Evolutionary conservation across 1,139 yeast genomes (phyloP).

Genomic region (Saccharomyces hybrid): DNA sequence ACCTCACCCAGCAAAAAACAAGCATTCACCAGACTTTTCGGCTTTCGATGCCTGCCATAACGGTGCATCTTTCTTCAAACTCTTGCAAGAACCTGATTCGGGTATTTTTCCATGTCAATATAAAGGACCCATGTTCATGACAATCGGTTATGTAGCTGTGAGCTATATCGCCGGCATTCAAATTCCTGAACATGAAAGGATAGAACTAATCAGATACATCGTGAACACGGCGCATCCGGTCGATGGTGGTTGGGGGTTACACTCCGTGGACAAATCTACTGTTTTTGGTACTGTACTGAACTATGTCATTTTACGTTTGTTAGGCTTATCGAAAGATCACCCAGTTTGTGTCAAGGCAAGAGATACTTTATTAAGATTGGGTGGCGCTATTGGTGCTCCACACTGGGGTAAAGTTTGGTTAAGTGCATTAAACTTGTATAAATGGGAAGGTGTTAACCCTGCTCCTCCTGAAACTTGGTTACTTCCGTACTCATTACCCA

Average conservation of each 20-base stretch:
- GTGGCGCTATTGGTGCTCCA: slow-evolving; percentile 86
- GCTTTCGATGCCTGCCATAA: slow-evolving; percentile 62
- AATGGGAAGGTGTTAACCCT: slow-evolving; percentile 97
- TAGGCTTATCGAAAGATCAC: slow-evolving; percentile 69
- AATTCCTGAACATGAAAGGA: slow-evolving; percentile 56
- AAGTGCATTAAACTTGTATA: slow-evolving; percentile 67
- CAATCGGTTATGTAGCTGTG: slow-evolving; percentile 77
- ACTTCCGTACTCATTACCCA: slow-evolving; percentile 69
- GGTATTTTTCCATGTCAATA: slow-evolving; percentile 91
- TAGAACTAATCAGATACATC: slow-evolving; percentile 73
- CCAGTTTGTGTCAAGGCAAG: slow-evolving; percentile 78
- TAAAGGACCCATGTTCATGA: slow-evolving; percentile 97
- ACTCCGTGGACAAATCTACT: slow-evolving; percentile 83
- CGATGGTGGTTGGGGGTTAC: slow-evolving; percentile 99
- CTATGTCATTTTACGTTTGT: slow-evolving; percentile 65
- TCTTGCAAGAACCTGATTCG: slow-evolving; percentile 60
- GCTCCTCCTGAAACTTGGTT: slow-evolving; percentile 96
- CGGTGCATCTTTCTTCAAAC: slow-evolving; percentile 63
- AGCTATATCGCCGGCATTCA: slow-evolving; percentile 61
- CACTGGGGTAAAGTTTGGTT: slow-evolving; percentile 98
- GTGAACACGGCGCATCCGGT: slow-evolving; percentile 91
- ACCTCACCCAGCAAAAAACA: slow-evolving; percentile 32
- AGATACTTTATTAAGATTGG: slow-evolving; percentile 55
- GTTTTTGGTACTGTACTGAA: slow-evolving; percentile 91
- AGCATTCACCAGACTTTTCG: slow-evolving; percentile 29